These are phyloP conservation scores for Ophiostoma sp. DNA, from an alignment of 2,329 filamentous ascomycete genomes.

Conservation along the genomic window DNA sequence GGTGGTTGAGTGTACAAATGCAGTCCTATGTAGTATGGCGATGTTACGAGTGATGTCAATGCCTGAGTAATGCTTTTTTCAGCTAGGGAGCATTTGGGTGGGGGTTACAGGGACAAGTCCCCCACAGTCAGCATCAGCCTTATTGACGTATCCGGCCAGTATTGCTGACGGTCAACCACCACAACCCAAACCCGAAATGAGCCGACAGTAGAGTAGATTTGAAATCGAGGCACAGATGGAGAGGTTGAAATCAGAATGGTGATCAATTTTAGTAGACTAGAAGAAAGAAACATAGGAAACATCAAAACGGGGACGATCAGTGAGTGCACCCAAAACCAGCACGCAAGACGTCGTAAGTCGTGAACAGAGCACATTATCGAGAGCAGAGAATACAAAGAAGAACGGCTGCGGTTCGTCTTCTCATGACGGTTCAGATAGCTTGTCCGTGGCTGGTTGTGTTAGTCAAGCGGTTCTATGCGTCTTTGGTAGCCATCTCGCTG, in stretches of 20 bases:
- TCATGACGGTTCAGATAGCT: conserved; percentile 23
- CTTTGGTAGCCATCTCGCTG: background rate
- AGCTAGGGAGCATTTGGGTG: background rate
- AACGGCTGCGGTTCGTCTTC: background rate
- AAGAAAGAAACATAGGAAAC: background rate
- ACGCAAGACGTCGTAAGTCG: background rate
- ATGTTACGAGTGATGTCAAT: background rate
- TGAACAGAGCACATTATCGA: background rate
- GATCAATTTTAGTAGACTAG: background rate
- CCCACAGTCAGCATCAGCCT: background rate
- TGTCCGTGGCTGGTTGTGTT: conserved; percentile 25
- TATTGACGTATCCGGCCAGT: no score
- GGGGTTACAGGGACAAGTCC: background rate
- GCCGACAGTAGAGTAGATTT: no score
- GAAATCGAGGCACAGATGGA: no score
- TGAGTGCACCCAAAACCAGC: background rate
- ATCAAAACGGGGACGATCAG: background rate
- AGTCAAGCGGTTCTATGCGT: background rate
- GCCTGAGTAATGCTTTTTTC: background rate
- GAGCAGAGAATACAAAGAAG: background rate
- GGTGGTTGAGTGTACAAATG: background rate
- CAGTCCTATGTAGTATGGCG: background rate
- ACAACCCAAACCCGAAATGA: no score
- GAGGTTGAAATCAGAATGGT: background rate
- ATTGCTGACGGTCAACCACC: no score